Base-by-base conservation (phyloP, 2,329 filamentous ascomycete species). In the Pyrenophora tritici-repentis region DNA sequence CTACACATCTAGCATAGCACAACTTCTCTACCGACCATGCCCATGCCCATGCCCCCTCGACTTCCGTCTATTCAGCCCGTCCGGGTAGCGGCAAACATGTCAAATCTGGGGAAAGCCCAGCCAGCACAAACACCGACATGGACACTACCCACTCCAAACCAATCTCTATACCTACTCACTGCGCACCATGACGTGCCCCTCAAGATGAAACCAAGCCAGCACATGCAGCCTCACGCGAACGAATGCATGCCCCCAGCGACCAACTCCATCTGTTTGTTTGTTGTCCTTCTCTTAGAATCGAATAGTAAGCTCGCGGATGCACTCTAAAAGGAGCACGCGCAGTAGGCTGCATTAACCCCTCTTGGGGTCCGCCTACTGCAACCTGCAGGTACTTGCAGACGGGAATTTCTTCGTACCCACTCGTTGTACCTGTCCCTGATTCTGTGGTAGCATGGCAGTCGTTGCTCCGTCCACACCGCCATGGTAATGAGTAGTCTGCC, bases 191-290 rank as follows among this genome's bases (percentile, higher is more conserved):
- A 42, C 40, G 41, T 53, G 44, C 53, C 29, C 29, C 51, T 63
- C 54, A 63, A 68, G 50, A 65, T 63, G 62, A 67, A 65, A 65
- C 58, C 66, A 61, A 62, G 66, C 67, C 65, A 63, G 62, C 20
- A 14, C 67, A 61, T 66, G 54, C 43, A 47, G 52, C 52, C 42
- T 53, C 46, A 55, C 54, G 43, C 63, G 58, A 62, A 60, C 53
- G 50, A 55, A 55, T 42, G 46, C 50, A 42, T 31, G 47, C 33
- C 39, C 43, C 44, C 53, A 56, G 48, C 55, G 42, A 55, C 50
- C 41, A 48, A 34, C 46, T 63, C 42, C 53, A 47, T 10, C 26
- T 10, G 9, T 53, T 50, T 63, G 54, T 56, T 60, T 64, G 55
- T 63, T 64, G 60, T 65, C 63, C 56, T 59, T 52, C 46, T 39